Conservation (phyloP, 331 rosid species). For the Acacia pycnantha region DNA sequence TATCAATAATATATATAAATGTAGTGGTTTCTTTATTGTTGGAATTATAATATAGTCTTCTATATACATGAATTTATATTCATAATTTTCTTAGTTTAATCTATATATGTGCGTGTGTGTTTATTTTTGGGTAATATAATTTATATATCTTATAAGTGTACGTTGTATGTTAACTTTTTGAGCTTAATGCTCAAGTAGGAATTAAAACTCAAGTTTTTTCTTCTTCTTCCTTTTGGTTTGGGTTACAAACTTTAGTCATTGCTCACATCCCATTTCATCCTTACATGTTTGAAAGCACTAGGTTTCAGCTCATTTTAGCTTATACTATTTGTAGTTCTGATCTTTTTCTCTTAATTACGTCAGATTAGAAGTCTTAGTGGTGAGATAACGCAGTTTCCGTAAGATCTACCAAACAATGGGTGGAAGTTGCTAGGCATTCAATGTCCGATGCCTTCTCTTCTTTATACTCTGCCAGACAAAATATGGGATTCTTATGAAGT, state of each 20-base stretch:
- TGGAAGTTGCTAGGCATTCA: slow-evolving; percentile 1
- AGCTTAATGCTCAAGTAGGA: too few species aligned
- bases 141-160: too few species aligned
- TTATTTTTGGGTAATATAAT: too few species aligned
- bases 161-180: too few species aligned
- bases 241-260: too few species aligned
- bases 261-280: too few species aligned
- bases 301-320: neutral
- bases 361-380: neutral
- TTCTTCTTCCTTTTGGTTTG: too few species aligned
- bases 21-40: neutral
- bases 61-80: neutral
- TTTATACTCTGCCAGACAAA: slow-evolving; percentile 1
- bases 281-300: neutral
- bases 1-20: neutral
- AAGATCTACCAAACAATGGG: neutral
- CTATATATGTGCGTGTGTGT: too few species aligned
- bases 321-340: neutral
- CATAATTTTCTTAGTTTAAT: too few species aligned
- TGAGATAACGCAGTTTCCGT: neutral
- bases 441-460: neutral
- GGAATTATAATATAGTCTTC: neutral
- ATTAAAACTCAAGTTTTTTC: too few species aligned
- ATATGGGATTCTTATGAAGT: neutral
- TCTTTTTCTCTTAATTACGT: neutral